phyloP scores from a whole-genome alignment of 805 yeast species.

The Komagataella pastoris region DNA sequence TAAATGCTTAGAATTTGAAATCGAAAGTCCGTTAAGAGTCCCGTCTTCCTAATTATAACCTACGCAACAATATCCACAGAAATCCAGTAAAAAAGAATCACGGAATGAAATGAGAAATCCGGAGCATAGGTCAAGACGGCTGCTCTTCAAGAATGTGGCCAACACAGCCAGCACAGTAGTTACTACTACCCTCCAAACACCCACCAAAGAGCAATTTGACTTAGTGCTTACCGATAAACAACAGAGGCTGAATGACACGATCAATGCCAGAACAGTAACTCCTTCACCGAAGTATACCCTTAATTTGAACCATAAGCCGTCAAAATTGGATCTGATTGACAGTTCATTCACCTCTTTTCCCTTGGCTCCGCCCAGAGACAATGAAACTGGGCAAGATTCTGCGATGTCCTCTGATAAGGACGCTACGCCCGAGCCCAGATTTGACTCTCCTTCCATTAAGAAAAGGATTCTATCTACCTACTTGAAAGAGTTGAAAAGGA shows the following conservation, averaged over 20 bases:
- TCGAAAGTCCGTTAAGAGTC: neutral
- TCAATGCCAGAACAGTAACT: neutral
- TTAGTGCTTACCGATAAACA: neutral
- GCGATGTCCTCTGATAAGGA: neutral
- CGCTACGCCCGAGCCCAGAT: neutral
- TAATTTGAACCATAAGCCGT: slow-evolving; percentile 9
- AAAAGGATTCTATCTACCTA: neutral
- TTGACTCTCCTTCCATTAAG: neutral
- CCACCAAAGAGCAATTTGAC: neutral
- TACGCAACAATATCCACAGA: neutral
- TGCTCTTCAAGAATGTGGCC: neutral
- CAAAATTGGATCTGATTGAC: slow-evolving; percentile 34
- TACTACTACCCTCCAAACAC: neutral
- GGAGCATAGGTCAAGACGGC: neutral
- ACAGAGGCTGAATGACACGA: neutral
- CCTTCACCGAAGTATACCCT: neutral
- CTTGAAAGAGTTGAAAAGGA: neutral
- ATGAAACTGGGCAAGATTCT: neutral
- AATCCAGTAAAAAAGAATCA: neutral
- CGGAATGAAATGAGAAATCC: neutral
- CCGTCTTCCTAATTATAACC: neutral
- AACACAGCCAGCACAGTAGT: neutral
- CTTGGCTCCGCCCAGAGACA: slow-evolving; percentile 29
- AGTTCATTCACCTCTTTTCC: slow-evolving; percentile 37
- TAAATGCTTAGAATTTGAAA: neutral